Conservation (phyloP, 345 rosid species). For the Viola odorata region DNA sequence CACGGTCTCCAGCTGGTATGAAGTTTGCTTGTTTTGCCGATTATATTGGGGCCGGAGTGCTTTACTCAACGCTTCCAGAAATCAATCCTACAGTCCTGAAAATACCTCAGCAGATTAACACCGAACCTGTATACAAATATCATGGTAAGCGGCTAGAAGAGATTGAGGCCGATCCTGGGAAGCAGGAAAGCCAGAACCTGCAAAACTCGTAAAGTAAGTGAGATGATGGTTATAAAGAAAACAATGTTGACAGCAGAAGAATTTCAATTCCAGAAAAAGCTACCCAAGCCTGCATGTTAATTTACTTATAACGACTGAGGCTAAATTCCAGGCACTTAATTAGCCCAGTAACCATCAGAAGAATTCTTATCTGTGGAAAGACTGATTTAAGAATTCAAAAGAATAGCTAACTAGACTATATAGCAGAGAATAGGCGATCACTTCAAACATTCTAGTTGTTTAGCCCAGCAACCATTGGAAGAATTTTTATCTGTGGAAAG, state of each 20-base stretch:
- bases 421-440: too few relatives aligned
- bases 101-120: slow-evolving; percentile 26
- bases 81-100: slow-evolving; percentile 8
- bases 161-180: slow-evolving; percentile 29
- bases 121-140: slow-evolving; percentile 39
- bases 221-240: slow-evolving; percentile 10
- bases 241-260: slow-evolving; percentile 4
- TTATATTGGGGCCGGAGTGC: too few relatives aligned
- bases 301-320: neutral
- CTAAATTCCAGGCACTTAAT: neutral
- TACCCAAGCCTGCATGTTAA: slow-evolving; percentile 6
- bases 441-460: too few relatives aligned
- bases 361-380: neutral
- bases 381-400: neutral
- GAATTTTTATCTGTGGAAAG: neutral
- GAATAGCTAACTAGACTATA: neutral
- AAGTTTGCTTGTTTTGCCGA: too few relatives aligned
- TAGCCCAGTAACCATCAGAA: too few relatives aligned
- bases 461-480: too few relatives aligned
- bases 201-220: slow-evolving; percentile 28
- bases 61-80: slow-evolving; percentile 1
- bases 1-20: too few relatives aligned
- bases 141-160: slow-evolving; percentile 33
- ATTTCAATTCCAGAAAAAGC: neutral
- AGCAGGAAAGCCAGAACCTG: slow-evolving; percentile 46